Conservation (phyloP, 768 basidiomycete species). For the Mrakia gelida region DNA sequence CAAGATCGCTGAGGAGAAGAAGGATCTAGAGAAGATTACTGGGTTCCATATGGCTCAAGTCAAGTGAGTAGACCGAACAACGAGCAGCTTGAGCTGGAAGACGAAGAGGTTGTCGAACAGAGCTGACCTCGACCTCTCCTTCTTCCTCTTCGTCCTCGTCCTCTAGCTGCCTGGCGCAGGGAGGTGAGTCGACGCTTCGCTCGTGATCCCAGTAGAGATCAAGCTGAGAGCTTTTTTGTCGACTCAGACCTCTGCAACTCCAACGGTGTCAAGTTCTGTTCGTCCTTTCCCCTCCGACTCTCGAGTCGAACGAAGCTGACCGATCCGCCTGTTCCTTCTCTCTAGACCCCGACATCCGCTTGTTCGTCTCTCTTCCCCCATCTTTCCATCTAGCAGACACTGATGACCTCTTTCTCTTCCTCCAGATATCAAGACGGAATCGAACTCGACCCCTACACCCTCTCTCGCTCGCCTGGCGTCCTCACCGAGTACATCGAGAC, state of each 20-base stretch:
- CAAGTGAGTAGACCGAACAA: constrained; percentile 36
- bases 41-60: constrained; percentile 71
- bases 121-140: neutral
- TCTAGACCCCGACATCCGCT: constrained; percentile 6
- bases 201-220: too few species aligned
- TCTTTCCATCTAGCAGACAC: neutral
- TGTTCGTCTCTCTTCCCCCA: neutral
- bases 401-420: neutral
- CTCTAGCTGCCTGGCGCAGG: constrained; percentile 62
- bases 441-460: constrained; percentile 54
- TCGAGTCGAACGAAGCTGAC: neutral
- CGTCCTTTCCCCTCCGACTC: constrained; percentile 16
- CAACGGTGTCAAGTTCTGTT: constrained; percentile 61
- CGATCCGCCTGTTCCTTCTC: neutral
- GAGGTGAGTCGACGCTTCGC: constrained; percentile 53
- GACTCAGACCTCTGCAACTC: constrained; percentile 67
- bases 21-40: constrained; percentile 47
- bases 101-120: too few species aligned
- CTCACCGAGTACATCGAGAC: constrained; percentile 25
- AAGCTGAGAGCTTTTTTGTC: neutral
- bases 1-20: constrained; percentile 52
- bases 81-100: neutral
- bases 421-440: constrained; percentile 55
- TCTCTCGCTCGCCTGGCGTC: neutral
- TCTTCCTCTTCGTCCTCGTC: neutral